Evolutionary conservation across 768 basidiomycete species (phyloP), one percentile per base, ranked within the genome.

Genomic region (Tulasnella sp.): DNA sequence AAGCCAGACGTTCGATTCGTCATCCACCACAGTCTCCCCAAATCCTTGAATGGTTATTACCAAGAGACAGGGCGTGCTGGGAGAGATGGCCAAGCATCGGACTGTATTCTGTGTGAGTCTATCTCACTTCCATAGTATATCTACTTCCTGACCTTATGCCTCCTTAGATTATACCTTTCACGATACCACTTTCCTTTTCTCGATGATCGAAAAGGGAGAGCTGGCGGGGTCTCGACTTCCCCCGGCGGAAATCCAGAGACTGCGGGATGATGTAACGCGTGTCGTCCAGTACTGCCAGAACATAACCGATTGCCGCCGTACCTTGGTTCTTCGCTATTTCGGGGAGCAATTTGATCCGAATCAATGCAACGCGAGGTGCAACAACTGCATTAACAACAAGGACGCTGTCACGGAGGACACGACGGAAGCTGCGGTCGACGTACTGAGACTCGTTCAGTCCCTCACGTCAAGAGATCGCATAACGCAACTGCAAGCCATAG

Each of bases 41-140:
- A 92, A 82, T 92, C 93, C 28, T 85, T 99, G 84, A 95, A 96
- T 81, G 94, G 93, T 90, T 97, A 94, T 84, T 96, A 96, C 83
- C 96, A 99, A 87, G 98, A 99, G 87, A 99, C 97, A 0, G 98
- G 98, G 8, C 92, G 98, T 80, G 98, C 97, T 24, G 98, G 98
- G 7, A 91, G 98, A 80, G 98, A 99, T 84, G 96, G 95, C 6
- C 85, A 89, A 83, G 89, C 91, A 1, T 93, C 98, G 0, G 91
- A 93, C 76, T 99, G 98, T 86, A 86, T 98, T 18, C 90, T 99
- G 16, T 96, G 96, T 97, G 85, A 84, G 92, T 69, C 11, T 37
- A 18, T 34, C 28, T 3, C 31, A 73, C 5, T 1, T 16, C 31
- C 31, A 16, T 8, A n/a, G 22, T 64, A 69, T 69, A 18, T 34